Evolutionary conservation across 371 early-diverging fungal species (phyloP), one percentile per base, ranked within the genome.

Genomic region (Apophysomyces sp.): DNA sequence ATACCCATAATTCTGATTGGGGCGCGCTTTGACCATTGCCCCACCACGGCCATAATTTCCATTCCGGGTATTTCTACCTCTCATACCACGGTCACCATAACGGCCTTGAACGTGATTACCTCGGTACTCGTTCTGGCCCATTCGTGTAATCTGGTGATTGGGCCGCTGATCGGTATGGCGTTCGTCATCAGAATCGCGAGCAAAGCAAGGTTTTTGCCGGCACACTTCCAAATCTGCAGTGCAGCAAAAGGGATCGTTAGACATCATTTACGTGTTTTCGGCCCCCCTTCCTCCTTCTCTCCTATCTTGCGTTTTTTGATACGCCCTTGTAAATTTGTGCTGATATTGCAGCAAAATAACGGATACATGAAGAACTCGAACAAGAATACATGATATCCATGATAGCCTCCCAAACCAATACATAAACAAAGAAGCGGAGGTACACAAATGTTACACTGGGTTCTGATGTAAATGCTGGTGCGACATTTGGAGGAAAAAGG

Each of bases 371-470:
- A n/a, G 1, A 6, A 41, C 18, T n/a, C n/a, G 16, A 41, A 16
- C 16, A 41, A 6, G 41, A 18, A 41, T 18, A 41, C 7, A 41
- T 15, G n/a, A 18, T 7, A 41, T 9, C 41, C 41, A 41, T 15
- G 18, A 18, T 41, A n/a, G 16, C 41, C 41, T 41, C 41, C 41
- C 41, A 16, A 41, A 18, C 41, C 41, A 41, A 41, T 41, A n/a
- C 41, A 41, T 41, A 41, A 41, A 41, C 41, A 41, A 41, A 41
- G 41, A 41, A 41, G 41, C 41, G 41, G 41, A 41, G 41, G 41
- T 16, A 15, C 41, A 41, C 41, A 41, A 41, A n/a, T 15, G 41
- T 41, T 18, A 41, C 41, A 41, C 41, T 41, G 41, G 41, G 41
- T 41, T 41, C 41, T 41, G 16, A 41, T 41, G 41, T 41, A 41